phyloP scores from a whole-genome alignment of 352 stramenopile genomes.

The Phytophthora ohioensis region DNA sequence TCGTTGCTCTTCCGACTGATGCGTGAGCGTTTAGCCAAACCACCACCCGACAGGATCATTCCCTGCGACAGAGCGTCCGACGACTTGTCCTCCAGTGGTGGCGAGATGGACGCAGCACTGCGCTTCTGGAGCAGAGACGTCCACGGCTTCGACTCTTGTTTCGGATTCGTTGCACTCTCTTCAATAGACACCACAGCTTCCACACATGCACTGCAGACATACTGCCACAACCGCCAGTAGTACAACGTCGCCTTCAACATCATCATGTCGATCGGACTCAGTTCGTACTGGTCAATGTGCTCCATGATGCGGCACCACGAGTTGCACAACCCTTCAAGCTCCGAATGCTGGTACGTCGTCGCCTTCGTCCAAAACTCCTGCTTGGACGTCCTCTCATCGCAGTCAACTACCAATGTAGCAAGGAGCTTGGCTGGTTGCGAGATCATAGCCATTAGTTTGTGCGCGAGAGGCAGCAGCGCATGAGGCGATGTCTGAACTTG shows the following conservation, averaged over 20 bases:
- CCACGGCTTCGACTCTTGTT: conserved; percentile 14
- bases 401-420: conserved; percentile 46
- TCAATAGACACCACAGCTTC: conserved; percentile 49
- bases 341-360: conserved; percentile 41
- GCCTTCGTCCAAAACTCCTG: conserved; percentile 45
- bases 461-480: conserved; percentile 46
- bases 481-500: neutral
- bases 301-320: conserved; percentile 46
- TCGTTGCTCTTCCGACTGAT: conserved; percentile 83
- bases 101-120: conserved; percentile 36
- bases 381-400: conserved; percentile 29
- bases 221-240: conserved; percentile 69
- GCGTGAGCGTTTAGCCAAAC: conserved; percentile 55
- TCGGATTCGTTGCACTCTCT: conserved; percentile 30
- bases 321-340: conserved; percentile 39
- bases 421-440: conserved; percentile 58
- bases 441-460: conserved; percentile 60
- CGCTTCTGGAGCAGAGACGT: conserved; percentile 39
- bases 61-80: conserved; percentile 46
- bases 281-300: conserved; percentile 27
- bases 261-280: conserved; percentile 48
- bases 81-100: conserved; percentile 47
- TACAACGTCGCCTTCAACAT: conserved; percentile 67
- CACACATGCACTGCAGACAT: conserved; percentile 51
- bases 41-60: conserved; percentile 38